Evolutionary conservation across 352 stramenopile genomes (phyloP).

Genomic region (Pythium aristosporum): DNA sequence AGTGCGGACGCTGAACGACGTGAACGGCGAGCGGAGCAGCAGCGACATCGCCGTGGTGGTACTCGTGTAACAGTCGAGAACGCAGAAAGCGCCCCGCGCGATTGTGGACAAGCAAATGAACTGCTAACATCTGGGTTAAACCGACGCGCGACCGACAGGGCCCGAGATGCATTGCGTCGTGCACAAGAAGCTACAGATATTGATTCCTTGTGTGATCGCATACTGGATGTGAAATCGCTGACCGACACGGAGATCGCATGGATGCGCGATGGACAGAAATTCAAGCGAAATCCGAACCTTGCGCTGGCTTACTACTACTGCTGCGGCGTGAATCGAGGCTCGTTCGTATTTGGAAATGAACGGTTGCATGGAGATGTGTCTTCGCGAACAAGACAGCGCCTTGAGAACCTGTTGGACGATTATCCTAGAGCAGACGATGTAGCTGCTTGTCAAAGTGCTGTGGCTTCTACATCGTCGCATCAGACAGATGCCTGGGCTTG

Average conservation of each 20-base stretch:
- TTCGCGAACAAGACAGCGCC: background rate
- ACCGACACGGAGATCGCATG: background rate
- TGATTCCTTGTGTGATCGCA: too few species aligned
- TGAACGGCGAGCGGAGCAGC: too few species aligned
- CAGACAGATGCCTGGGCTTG: background rate
- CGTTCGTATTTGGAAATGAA: constrained; percentile 22
- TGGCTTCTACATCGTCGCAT: background rate
- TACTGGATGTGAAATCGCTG: too few species aligned
- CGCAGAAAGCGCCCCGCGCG: too few species aligned
- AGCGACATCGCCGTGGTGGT: too few species aligned
- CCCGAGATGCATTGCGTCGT: too few species aligned
- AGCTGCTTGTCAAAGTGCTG: background rate
- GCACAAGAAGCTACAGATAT: too few species aligned
- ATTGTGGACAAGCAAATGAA: too few species aligned
- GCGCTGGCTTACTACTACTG: constrained; percentile 27
- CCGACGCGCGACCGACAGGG: too few species aligned
- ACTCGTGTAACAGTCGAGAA: too few species aligned
- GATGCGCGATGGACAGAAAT: constrained; percentile 9
- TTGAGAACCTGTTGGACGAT: constrained; percentile 1
- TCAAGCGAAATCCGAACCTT: constrained; percentile 15
- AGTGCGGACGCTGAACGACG: too few species aligned
- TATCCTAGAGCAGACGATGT: background rate
- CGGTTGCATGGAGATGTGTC: constrained; percentile 7
- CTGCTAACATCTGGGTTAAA: too few species aligned
- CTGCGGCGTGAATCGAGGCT: constrained; percentile 4